Conservation (phyloP, 805 yeast genomes). For the Wickerhamiella lipophila region DNA sequence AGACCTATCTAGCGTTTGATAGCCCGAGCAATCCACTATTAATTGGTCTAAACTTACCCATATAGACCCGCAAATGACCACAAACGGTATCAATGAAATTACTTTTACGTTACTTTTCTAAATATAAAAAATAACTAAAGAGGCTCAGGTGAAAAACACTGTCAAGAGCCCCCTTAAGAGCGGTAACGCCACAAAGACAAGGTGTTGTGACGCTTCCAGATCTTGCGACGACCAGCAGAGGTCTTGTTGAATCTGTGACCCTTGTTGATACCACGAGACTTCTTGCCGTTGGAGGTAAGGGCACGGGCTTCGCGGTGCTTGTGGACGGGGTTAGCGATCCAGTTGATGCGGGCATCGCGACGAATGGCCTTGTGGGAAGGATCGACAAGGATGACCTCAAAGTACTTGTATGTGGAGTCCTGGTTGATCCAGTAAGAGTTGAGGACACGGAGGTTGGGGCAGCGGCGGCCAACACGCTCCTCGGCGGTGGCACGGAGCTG, state of each 20-base stretch:
- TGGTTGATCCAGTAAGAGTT: slow-evolving; percentile 99
- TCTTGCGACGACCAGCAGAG: slow-evolving; percentile 96
- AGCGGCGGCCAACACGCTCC: slow-evolving; percentile 98
- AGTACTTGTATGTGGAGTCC: slow-evolving; percentile 99
- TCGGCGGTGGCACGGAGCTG: slow-evolving; percentile 96
- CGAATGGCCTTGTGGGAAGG: slow-evolving; percentile 98
- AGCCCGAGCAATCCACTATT: no score
- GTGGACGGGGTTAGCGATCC: slow-evolving; percentile 99
- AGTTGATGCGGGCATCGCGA: slow-evolving; percentile 97
- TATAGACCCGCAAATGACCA: no score
- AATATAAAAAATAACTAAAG: background rate
- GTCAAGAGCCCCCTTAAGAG: slow-evolving; percentile 32
- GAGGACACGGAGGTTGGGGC: slow-evolving; percentile 96
- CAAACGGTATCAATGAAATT: background rate
- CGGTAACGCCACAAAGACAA: slow-evolving; percentile 99
- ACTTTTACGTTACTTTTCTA: background rate
- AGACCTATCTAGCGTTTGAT: no score
- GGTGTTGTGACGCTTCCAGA: slow-evolving; percentile 99
- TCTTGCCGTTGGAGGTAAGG: slow-evolving; percentile 95
- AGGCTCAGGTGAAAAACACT: background rate
- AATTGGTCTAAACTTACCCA: no score
- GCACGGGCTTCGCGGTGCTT: slow-evolving; percentile 99
- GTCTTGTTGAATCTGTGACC: slow-evolving; percentile 99
- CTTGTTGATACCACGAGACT: slow-evolving; percentile 99
- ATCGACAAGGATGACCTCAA: slow-evolving; percentile 93